A percentile compares a stretch with the other conserved stretches of the same genome.
phyloP scores from a whole-genome alignment of 169 alveolate genomes.

The Miamiensis avidus region DNA sequence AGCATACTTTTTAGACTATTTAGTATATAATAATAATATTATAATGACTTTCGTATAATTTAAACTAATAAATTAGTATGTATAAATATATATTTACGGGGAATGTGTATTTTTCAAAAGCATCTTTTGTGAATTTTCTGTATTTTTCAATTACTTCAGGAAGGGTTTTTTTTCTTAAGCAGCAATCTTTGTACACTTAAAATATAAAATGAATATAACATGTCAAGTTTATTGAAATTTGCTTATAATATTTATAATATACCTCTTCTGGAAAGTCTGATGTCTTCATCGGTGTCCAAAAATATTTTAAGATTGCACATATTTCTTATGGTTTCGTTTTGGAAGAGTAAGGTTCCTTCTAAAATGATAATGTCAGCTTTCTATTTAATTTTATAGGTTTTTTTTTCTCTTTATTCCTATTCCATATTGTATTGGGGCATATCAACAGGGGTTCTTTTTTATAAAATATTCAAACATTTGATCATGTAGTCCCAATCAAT shows the following conservation, averaged over 20 bases:
- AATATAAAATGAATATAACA: neutral
- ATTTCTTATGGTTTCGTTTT: constrained; percentile 12
- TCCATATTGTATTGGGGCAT: constrained; percentile 43
- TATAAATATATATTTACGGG: constrained; percentile 1
- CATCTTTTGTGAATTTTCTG: constrained; percentile 15
- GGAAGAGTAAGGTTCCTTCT: constrained; percentile 61
- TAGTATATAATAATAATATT: neutral
- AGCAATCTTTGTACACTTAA: constrained; percentile 7
- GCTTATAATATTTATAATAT: neutral
- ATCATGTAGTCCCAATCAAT: constrained; percentile 54
- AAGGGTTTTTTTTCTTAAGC: constrained; percentile 6
- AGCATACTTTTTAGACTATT: constrained; percentile 60
- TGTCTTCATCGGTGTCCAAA: constrained; percentile 68
- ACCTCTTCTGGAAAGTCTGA: constrained; percentile 63
- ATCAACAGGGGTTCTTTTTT: constrained; percentile 27
- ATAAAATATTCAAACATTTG: constrained; percentile 32
- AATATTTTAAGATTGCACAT: constrained; percentile 49
- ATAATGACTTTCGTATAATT: no score
- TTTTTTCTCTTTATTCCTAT: constrained; percentile 32
- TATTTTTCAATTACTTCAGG: neutral
- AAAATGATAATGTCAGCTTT: constrained; percentile 50
- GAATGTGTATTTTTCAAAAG: constrained; percentile 14
- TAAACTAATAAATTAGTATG: neutral
- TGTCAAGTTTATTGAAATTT: neutral
- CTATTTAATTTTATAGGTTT: constrained; percentile 37